A percentile compares a stretch with the other conserved stretches of the same genome.
These are phyloP conservation scores for Stemphylium beticola DNA, from an alignment of 2,329 filamentous ascomycete species.

Conservation along the genomic window DNA sequence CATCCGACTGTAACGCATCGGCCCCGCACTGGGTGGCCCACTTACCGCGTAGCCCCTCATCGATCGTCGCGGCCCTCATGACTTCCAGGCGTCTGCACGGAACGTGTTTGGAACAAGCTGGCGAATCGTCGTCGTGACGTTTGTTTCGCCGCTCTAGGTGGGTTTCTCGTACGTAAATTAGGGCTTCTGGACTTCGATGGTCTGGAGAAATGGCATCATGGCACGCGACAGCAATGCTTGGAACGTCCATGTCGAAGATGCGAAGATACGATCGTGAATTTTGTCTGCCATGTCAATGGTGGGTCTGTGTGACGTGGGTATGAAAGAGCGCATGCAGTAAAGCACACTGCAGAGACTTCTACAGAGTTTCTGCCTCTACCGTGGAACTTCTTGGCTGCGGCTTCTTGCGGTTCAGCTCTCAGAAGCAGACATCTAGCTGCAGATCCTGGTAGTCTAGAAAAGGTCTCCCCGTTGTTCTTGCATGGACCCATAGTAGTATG, in stretches of 20 bases:
- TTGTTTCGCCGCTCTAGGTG: slow-evolving; percentile 8
- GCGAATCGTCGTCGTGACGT: slow-evolving; percentile 37
- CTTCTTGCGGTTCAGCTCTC: slow-evolving; percentile 30
- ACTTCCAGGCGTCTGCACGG: slow-evolving; percentile 24
- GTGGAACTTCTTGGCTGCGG: slow-evolving; percentile 33
- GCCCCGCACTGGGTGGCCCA: slow-evolving; percentile 22
- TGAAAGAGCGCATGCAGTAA: slow-evolving; percentile 18
- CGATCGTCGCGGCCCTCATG: slow-evolving; percentile 37
- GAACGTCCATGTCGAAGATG: slow-evolving; percentile 6
- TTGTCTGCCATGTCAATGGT: slow-evolving; percentile 1
- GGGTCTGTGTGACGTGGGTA: slow-evolving; percentile 23
- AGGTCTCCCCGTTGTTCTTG: slow-evolving; percentile 27
- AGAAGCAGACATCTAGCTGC: slow-evolving; percentile 25
- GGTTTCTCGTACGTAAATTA: slow-evolving; percentile 33
- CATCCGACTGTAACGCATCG: slow-evolving; percentile 27
- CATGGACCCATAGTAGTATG: slow-evolving; percentile 29
- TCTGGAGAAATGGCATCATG: slow-evolving; percentile 32
- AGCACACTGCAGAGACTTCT: slow-evolving; percentile 16
- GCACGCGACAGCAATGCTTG: slow-evolving; percentile 1
- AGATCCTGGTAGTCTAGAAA: slow-evolving; percentile 36
- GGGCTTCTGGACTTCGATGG: slow-evolving; percentile 16
- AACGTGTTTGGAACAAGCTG: slow-evolving; percentile 22
- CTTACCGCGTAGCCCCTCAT: slow-evolving; percentile 23
- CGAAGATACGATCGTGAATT: slow-evolving; percentile 1
- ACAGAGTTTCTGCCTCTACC: slow-evolving; percentile 16